Evolutionary conservation across 2,329 filamentous ascomycete genomes (phyloP), one percentile per base, ranked within the genome.

Genomic region (Penicillium sclerotiorum): DNA sequence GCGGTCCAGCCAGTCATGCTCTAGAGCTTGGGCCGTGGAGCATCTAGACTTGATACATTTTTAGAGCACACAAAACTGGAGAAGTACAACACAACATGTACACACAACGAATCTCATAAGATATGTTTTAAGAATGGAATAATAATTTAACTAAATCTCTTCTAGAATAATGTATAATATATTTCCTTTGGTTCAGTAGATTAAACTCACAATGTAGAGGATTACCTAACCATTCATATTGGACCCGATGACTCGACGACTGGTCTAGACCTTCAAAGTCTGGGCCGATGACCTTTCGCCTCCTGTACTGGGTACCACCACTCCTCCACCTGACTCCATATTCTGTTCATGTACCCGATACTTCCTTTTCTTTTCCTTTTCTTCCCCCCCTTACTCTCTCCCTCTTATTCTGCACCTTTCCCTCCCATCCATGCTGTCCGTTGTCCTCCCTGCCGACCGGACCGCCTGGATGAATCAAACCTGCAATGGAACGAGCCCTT

Each of bases 401-500:
- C 53, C 52, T 46, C 56, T 50, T 57, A 45, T 48, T 48, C 41
- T 4, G 13, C 41, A 38, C 45, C 48, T 40, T 49, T 54, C 32
- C 49, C 25, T 56, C 47, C 54, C 40, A 40, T 56, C 50, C 30
- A 56, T 57, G 49, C 53, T 53, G 43, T 50, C 55, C 49, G 48
- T 45, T 45, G 47, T 55, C 56, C 40, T 47, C 44, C 52, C 53
- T 40, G 42, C 54, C 50, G 50, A 56, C 53, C 51, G 55, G 47
- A 41, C 49, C 60, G 51, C 57, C 58, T 68, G 63, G 56, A 69
- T 69, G 64, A 62, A 67, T 65, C 49, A 57, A 50, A 57, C 58
- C 55, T 68, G 65, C 58, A 57, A 68, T 70, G 66, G 63, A 64
- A 58, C 56, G 33, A 57, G 53, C 52, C 58, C 60, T 52, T 61